Evolutionary conservation across 805 yeast genomes (phyloP).

Genomic region (Spencermartinsiella europaea): DNA sequence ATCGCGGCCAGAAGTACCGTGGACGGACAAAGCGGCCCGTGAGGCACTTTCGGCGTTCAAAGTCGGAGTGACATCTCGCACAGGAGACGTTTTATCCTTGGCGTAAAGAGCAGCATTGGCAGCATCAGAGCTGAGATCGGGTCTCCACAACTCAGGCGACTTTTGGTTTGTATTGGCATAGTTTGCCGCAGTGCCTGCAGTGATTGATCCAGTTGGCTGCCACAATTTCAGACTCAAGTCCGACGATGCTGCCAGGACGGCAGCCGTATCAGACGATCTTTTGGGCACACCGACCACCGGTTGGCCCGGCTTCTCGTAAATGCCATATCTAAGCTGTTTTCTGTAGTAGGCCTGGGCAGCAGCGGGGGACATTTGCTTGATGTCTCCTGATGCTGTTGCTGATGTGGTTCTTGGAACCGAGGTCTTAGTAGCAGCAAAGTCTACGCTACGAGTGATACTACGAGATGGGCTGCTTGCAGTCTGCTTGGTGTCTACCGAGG

Average conservation of each 20-base stretch:
- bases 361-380: conserved; percentile 18
- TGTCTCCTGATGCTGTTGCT: conserved; percentile 1
- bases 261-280: conserved; percentile 30
- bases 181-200: conserved; percentile 34
- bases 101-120: conserved; percentile 51
- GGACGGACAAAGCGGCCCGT: conserved; percentile 31
- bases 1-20: conserved; percentile 28
- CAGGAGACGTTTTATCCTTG: conserved; percentile 24
- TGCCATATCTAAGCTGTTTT: conserved; percentile 31
- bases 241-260: conserved; percentile 29
- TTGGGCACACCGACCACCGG: conserved; percentile 35
- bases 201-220: conserved; percentile 26
- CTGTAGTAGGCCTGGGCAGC: conserved; percentile 33
- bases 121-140: conserved; percentile 48
- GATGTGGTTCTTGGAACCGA: not conserved
- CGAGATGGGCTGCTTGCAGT: too few species aligned
- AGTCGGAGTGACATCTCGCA: conserved; percentile 17
- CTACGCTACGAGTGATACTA: too few species aligned
- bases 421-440: not conserved
- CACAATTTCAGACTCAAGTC: conserved; percentile 33
- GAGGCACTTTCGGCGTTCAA: conserved; percentile 21
- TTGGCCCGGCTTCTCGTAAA: conserved; percentile 31
- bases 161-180: conserved; percentile 28
- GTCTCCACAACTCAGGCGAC: conserved; percentile 33
- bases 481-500: not conserved